Evolutionary conservation across 2,329 filamentous ascomycete genomes (phyloP), one percentile per base, ranked within the genome.

Genomic region (Byssochlamys sp.): DNA sequence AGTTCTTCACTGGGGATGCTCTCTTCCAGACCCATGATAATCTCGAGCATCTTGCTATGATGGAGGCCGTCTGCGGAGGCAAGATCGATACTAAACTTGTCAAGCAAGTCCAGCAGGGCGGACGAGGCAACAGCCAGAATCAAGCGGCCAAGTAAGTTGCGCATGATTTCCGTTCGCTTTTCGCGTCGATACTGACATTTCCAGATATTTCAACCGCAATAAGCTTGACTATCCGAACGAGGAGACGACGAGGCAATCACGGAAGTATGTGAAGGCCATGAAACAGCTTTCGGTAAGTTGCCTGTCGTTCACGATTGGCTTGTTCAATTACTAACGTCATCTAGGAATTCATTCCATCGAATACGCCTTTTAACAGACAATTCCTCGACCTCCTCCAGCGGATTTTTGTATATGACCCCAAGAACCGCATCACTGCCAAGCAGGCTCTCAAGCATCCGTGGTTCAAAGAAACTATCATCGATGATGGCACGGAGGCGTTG

Each of bases 21-120:
- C 74, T 87, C 2, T 87, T 87, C 73, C 84, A 87, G 67, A 86
- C 84, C 0, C 84, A 86, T 67, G 84, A 87, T 69, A 86, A 86
- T 61, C 77, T 85, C 31, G 84, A 86, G 67, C 84, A 87, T 68
- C 77, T 87, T 52, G 84, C 83, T 39, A 87, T 87, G 84, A 87
- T 87, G 84, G 84, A 87, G 69, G 77, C 78, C 10, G 82, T 85
- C 7, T 84, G 82, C 66, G 79, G 78, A 48, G 73, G 75, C 52
- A 80, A 78, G 62, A 79, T 85, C 50, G 82, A 85, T 59, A 69
- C 77, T 6, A 78, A 78, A 33, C 71, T 84, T 27, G 77, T 84
- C 56, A 75, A 75, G 62, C 77, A 80, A 58, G 81, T 84, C 28
- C 74, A 77, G 62, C 69, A 78, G 65, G 71, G 39, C n/a, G 39